A percentile compares a stretch with the other conserved stretches of the same genome.
Evolutionary conservation across 2,329 filamentous ascomycete genomes (phyloP).

Genomic region (Neonectria faginata): DNA sequence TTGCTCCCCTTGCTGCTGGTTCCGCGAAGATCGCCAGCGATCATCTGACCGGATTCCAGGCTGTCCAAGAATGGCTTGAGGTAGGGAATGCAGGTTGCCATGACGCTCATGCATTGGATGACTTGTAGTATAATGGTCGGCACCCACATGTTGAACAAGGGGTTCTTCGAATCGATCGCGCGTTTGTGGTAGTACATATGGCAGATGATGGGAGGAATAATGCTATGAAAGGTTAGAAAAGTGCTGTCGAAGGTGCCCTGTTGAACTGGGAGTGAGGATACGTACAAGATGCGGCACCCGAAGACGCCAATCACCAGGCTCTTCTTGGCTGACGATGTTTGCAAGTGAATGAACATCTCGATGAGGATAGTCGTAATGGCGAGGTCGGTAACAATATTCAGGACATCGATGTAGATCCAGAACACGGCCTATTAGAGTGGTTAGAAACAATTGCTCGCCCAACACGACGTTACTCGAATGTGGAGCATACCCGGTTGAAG

Average conservation of each 20-base stretch:
- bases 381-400: constrained; percentile 31
- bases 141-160: constrained; percentile 37
- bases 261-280: background rate
- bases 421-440: constrained; percentile 14
- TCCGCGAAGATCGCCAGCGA: constrained; percentile 30
- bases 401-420: constrained; percentile 29
- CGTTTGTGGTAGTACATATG: constrained; percentile 36
- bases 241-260: background rate
- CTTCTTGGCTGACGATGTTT: constrained; percentile 26
- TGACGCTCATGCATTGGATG: constrained; percentile 38
- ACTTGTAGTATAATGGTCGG: constrained; percentile 34
- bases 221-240: constrained; percentile 24
- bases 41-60: constrained; percentile 40
- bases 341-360: constrained; percentile 20
- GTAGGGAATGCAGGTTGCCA: constrained; percentile 38
- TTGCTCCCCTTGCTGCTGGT: constrained; percentile 29
- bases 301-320: constrained; percentile 30
- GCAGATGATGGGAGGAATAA: constrained; percentile 35
- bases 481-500: constrained; percentile 29
- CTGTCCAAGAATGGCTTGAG: constrained; percentile 41
- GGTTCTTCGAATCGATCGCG: constrained; percentile 24
- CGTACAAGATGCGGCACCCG: constrained; percentile 29
- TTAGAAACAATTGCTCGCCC: background rate
- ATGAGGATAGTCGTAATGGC: constrained; percentile 25
- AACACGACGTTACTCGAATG: background rate